Conservation (phyloP, 1,284 basidiomycete genomes). For the Malassezia cuniculi region DNA sequence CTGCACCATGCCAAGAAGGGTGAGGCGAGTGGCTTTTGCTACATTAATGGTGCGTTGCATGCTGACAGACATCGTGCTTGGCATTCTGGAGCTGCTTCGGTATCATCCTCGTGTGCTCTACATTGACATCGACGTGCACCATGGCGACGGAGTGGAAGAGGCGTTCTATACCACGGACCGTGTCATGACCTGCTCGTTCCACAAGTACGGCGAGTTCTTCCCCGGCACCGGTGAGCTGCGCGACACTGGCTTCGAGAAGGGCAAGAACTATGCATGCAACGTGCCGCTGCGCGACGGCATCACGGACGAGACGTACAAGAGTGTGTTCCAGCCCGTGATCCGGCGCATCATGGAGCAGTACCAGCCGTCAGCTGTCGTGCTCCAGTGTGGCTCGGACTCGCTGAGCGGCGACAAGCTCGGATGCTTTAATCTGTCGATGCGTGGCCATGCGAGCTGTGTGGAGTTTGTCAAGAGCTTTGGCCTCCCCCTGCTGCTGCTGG, state of each 20-base stretch:
- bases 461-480: slow-evolving; percentile 94
- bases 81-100: slow-evolving; percentile 82
- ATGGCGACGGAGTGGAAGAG: slow-evolving; percentile 97
- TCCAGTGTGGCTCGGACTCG: slow-evolving; percentile 98
- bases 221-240: slow-evolving; percentile 92
- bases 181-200: slow-evolving; percentile 96
- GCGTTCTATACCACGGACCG: slow-evolving; percentile 98
- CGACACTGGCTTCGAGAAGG: slow-evolving; percentile 80
- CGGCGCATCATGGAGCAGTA: slow-evolving; percentile 89
- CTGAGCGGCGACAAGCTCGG: slow-evolving; percentile 92
- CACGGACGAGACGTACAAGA: slow-evolving; percentile 86
- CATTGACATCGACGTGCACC: slow-evolving; percentile 97
- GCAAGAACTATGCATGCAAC: slow-evolving; percentile 64
- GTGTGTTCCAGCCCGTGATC: slow-evolving; percentile 91
- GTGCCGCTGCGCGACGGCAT: slow-evolving; percentile 92
- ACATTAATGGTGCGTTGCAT: slow-evolving; percentile 72
- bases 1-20: slow-evolving; percentile 97
- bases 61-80: slow-evolving; percentile 81
- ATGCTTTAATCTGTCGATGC: slow-evolving; percentile 91
- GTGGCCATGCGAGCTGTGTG: slow-evolving; percentile 92
- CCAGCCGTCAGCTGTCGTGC: slow-evolving; percentile 83
- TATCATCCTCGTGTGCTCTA: slow-evolving; percentile 92
- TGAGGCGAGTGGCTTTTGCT: slow-evolving; percentile 96
- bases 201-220: slow-evolving; percentile 99
- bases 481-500: slow-evolving; percentile 77